Evolutionary conservation across 257 asterid genomes (phyloP), one percentile per base, ranked within the genome.

Genomic region (Gentiana macrophylla): DNA sequence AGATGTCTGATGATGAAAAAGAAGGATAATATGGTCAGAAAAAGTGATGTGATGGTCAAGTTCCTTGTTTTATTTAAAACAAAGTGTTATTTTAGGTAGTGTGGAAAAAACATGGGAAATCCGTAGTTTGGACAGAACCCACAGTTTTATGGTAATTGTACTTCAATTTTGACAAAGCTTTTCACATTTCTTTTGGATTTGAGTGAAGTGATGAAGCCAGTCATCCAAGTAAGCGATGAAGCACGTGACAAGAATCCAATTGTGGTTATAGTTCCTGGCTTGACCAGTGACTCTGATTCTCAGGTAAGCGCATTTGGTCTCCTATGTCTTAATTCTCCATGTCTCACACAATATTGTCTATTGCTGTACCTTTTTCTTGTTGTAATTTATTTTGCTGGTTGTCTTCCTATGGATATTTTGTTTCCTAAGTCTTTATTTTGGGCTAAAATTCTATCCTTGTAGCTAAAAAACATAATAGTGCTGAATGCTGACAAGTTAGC

Each of bases 271-370:
- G 59, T 90, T 72, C 98, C 98, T 60, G 98, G 98, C 53, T 66
- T 84, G 72, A 83, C 95, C 59, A 84, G 96, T 51, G 86, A 84
- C 67, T 84, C 96, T 32, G 58, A 74, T 75, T 84, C 98, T 75
- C 56, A 84, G 53, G 98, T 86, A 76, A 79, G 95, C 67, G 24
- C 73, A 64, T 67, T 57, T 37, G 53, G 46, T 41, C 32, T 50
- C 32, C 10, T 53, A 51, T 65, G 63, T 41, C 52, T 9, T 10
- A 45, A 50, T 44, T 24, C 61, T 47, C 50, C 32, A 33, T 50
- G 50, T 15, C 46, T 10, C 56, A 11, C 8, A 33, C 15, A 46
- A 32, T 33, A 32, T 56, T 7, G 67, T 15, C 45, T 41, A 65
- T 41, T 35, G 50, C 59, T 45, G 35, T 37, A 36, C n/a, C 24